Conservation (phyloP, 352 stramenopile genomes). For the Phytophthora hibernalis region DNA sequence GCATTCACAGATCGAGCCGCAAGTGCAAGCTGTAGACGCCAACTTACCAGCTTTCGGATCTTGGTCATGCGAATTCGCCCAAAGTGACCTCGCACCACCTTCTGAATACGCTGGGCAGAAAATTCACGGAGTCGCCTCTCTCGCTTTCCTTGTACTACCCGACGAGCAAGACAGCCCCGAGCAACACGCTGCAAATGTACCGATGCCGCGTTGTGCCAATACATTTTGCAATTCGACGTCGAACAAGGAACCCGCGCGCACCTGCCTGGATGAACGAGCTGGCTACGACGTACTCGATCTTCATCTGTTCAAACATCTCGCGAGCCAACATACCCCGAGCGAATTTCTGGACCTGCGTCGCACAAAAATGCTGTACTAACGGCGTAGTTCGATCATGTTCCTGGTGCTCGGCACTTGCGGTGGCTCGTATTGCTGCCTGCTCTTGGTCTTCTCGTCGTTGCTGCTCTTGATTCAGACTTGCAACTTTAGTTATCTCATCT, state of each 20-base stretch:
- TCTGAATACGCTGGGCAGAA: slow-evolving; percentile 52
- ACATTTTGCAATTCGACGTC: slow-evolving; percentile 72
- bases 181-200: slow-evolving; percentile 63
- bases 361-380: slow-evolving; percentile 72
- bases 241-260: slow-evolving; percentile 70
- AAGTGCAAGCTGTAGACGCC: slow-evolving; percentile 37
- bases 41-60: slow-evolving; percentile 51
- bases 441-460: slow-evolving; percentile 39
- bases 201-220: slow-evolving; percentile 66
- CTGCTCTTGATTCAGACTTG: slow-evolving; percentile 38
- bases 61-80: slow-evolving; percentile 69
- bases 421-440: slow-evolving; percentile 10
- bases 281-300: slow-evolving; percentile 73
- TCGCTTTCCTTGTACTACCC: slow-evolving; percentile 33
- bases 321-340: slow-evolving; percentile 76
- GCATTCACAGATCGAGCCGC: slow-evolving; percentile 25
- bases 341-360: slow-evolving; percentile 81
- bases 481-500: slow-evolving; percentile 7
- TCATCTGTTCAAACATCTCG: slow-evolving; percentile 55
- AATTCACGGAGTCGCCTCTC: slow-evolving; percentile 24
- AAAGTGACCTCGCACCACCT: slow-evolving; percentile 58
- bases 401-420: slow-evolving; percentile 7
- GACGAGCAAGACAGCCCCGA: slow-evolving; percentile 63
- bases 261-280: slow-evolving; percentile 83
- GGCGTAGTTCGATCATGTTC: slow-evolving; percentile 35